Evolutionary conservation across 495 filamentous ascomycete species (phyloP).

Genomic region (Neurospora africana): DNA sequence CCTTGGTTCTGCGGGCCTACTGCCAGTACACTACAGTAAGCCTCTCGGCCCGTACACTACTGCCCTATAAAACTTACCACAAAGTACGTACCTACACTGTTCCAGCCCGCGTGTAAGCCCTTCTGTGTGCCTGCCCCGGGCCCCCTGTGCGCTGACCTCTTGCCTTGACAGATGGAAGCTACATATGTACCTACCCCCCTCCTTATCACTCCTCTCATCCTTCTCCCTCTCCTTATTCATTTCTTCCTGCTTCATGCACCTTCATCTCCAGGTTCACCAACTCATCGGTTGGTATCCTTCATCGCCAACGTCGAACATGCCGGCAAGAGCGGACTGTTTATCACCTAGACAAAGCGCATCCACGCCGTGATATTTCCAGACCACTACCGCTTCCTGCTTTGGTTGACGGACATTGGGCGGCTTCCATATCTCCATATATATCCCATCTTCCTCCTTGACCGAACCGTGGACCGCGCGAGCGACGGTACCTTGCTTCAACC

Average conservation of each 20-base stretch:
- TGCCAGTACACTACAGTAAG: too few species aligned
- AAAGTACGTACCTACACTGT: too few species aligned
- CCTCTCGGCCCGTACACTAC: too few species aligned
- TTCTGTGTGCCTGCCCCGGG: neutral
- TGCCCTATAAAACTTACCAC: too few species aligned
- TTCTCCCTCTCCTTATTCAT: neutral
- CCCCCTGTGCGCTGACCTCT: neutral
- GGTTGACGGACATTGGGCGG: neutral
- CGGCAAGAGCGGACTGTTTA: neutral
- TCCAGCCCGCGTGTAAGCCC: neutral
- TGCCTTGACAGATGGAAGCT: neutral
- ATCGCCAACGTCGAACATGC: neutral
- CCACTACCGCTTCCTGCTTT: neutral
- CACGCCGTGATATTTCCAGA: neutral
- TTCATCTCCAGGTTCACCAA: neutral
- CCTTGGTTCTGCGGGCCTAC: too few species aligned
- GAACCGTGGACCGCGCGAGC: neutral
- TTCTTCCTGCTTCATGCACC: neutral
- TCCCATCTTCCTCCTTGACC: neutral
- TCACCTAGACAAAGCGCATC: neutral
- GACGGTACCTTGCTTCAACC: neutral
- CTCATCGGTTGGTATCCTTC: neutral
- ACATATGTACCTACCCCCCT: neutral
- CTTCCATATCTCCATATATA: neutral
- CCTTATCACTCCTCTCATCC: neutral